A percentile compares a stretch with the other conserved stretches of the same genome.
These are phyloP conservation scores for Ophiostoma novo-ulmi DNA, from an alignment of 2,329 filamentous ascomycete genomes.

Conservation along the genomic window DNA sequence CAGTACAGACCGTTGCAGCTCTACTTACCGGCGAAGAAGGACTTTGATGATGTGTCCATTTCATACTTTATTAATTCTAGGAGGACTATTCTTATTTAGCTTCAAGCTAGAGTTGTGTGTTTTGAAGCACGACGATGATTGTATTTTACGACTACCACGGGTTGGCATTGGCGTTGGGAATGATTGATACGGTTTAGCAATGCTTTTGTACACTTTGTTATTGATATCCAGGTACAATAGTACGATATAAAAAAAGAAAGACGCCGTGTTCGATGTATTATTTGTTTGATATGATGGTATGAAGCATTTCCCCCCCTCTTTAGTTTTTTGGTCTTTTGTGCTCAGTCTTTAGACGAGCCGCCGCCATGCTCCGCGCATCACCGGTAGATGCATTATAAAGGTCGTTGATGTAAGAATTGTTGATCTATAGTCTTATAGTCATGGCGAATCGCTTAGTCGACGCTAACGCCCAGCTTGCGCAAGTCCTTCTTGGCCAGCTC, in stretches of 20 bases:
- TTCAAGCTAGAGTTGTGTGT: neutral
- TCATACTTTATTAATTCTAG: neutral
- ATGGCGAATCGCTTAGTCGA: constrained; percentile 51
- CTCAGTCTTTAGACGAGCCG: neutral
- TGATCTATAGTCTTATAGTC: neutral
- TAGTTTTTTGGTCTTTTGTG: neutral
- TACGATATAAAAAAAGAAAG: neutral
- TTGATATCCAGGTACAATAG: constrained; percentile 1
- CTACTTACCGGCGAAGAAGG: constrained; percentile 46
- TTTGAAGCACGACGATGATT: neutral
- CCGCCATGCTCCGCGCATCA: neutral
- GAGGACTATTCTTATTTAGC: neutral
- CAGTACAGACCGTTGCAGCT: constrained; percentile 56
- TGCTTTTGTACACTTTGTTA: neutral
- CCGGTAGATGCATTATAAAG: neutral
- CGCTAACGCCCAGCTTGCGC: constrained; percentile 67
- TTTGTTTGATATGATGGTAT: neutral
- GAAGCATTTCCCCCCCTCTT: neutral
- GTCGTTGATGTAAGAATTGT: neutral
- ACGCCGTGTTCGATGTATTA: constrained; percentile 13
- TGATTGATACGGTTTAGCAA: neutral
- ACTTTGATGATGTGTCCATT: neutral
- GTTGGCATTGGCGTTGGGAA: neutral
- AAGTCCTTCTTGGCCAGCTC: constrained; percentile 69
- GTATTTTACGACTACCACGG: neutral